A percentile compares a stretch with the other conserved stretches of the same genome.
phyloP scores from a whole-genome alignment of 768 basidiomycete genomes.

The Phanerochaete carnosa region DNA sequence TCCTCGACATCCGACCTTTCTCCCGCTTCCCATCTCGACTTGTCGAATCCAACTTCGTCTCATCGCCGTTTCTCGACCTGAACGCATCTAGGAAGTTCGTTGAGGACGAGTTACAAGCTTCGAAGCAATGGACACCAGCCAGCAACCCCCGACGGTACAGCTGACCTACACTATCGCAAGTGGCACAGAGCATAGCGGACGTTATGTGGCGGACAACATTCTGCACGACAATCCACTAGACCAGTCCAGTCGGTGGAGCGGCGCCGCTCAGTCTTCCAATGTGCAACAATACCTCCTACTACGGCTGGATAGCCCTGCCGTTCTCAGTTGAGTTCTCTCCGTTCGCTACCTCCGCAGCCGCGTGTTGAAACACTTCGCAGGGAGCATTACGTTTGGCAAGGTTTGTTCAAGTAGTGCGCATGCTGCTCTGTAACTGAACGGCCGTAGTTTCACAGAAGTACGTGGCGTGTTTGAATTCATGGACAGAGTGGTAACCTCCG shows the following conservation, averaged over 20 bases:
- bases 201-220: conserved; percentile 69
- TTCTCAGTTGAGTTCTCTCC: conserved; percentile 58
- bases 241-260: conserved; percentile 74
- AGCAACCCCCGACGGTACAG: conserved; percentile 15
- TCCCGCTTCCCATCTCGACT: neutral
- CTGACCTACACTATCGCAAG: conserved; percentile 53
- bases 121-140: neutral
- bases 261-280: conserved; percentile 52
- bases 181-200: conserved; percentile 69
- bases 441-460: conserved; percentile 33
- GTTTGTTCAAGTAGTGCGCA: conserved; percentile 32
- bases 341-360: conserved; percentile 7
- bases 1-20: neutral
- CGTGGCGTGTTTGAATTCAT: conserved; percentile 1
- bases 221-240: conserved; percentile 60
- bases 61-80: neutral
- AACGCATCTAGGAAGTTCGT: neutral
- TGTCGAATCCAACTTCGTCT: neutral
- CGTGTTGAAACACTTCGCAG: conserved; percentile 32
- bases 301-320: conserved; percentile 51
- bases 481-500: neutral
- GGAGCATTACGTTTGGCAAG: conserved; percentile 79
- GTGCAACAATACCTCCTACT: conserved; percentile 71
- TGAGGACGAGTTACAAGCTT: neutral
- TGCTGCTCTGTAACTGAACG: neutral